These are phyloP conservation scores for Mortierella sp. DNA, from an alignment of 371 early-diverging fungal genomes.

Conservation along the genomic window DNA sequence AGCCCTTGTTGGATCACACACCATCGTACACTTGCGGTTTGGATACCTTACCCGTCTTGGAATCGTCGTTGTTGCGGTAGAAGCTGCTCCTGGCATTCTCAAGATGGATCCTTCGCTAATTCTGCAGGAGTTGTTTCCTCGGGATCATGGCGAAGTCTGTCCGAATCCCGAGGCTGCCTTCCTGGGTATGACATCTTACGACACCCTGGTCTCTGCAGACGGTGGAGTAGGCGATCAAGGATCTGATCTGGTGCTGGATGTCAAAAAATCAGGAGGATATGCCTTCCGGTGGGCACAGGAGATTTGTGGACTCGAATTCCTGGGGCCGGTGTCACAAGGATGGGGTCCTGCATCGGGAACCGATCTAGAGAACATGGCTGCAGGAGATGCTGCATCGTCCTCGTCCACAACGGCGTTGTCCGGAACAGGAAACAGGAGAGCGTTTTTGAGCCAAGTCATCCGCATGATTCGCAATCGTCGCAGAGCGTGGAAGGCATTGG, in stretches of 20 bases:
- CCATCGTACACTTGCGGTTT: constrained; percentile 32
- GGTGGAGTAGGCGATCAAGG: constrained; percentile 30
- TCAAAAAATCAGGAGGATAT: constrained; percentile 30
- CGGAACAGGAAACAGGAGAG: constrained; percentile 25
- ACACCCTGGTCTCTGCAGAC: constrained; percentile 27
- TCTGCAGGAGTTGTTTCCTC: constrained; percentile 31
- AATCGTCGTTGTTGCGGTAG: constrained; percentile 37
- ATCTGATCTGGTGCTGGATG: constrained; percentile 27
- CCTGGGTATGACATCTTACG: constrained; percentile 29
- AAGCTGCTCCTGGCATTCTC: constrained; percentile 34
- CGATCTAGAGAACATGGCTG: constrained; percentile 7
- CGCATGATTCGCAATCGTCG: constrained; percentile 37
- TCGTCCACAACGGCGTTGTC: constrained; percentile 16
- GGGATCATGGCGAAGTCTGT: constrained; percentile 33
- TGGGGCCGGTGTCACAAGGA: constrained; percentile 37
- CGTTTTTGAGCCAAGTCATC: constrained; percentile 34
- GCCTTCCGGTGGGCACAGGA: constrained; percentile 47
- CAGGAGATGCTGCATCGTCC: constrained; percentile 5
- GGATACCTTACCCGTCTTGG: constrained; percentile 36
- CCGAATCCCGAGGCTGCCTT: constrained; percentile 40
- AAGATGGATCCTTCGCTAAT: constrained; percentile 27
- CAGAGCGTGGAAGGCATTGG: constrained; percentile 41
- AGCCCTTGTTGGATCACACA: constrained; percentile 27
- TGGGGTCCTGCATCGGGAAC: constrained; percentile 24
- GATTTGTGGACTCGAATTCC: constrained; percentile 37